Conservation (phyloP, 2,329 filamentous ascomycete genomes). For the Nannizziopsis barbatae region DNA sequence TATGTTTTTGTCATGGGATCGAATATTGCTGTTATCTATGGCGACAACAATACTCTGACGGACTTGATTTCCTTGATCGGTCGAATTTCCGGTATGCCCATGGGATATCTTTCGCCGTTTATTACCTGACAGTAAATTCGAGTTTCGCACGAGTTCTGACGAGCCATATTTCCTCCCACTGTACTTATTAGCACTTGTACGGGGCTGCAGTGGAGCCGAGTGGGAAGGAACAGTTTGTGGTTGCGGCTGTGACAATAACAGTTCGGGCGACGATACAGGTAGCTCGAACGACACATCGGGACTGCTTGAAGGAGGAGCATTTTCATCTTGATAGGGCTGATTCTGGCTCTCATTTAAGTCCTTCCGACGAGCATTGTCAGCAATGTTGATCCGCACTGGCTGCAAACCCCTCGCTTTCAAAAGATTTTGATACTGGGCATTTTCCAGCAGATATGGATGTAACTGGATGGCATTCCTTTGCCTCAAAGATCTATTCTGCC, state of each 20-base stretch:
- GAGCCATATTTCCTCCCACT: constrained; percentile 1
- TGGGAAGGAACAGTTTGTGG: constrained; percentile 3
- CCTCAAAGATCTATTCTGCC: constrained; percentile 27
- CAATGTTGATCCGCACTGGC: constrained; percentile 29
- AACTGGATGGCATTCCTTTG: constrained; percentile 40
- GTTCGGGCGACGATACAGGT: constrained; percentile 21
- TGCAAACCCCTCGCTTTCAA: constrained; percentile 34
- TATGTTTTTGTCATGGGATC: constrained; percentile 12
- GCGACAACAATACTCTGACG: constrained; percentile 18
- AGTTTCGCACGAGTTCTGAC: neutral
- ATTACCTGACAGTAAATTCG: constrained; percentile 7
- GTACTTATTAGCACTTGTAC: constrained; percentile 12
- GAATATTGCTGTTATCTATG: constrained; percentile 18
- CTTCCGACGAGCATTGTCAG: constrained; percentile 10
- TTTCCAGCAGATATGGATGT: constrained; percentile 39
- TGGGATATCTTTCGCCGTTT: constrained; percentile 31
- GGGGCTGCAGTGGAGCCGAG: neutral
- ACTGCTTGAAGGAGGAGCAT: constrained; percentile 25
- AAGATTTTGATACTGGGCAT: constrained; percentile 34
- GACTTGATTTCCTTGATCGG: neutral
- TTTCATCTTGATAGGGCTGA: constrained; percentile 26
- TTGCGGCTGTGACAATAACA: neutral
- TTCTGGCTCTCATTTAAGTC: constrained; percentile 24
- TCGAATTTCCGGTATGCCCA: constrained; percentile 1
- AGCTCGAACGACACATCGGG: constrained; percentile 24